Evolutionary conservation across 2,329 filamentous ascomycete species (phyloP), one percentile per base, ranked within the genome.

Genomic region (Arthrobotrys sphaeroides): DNA sequence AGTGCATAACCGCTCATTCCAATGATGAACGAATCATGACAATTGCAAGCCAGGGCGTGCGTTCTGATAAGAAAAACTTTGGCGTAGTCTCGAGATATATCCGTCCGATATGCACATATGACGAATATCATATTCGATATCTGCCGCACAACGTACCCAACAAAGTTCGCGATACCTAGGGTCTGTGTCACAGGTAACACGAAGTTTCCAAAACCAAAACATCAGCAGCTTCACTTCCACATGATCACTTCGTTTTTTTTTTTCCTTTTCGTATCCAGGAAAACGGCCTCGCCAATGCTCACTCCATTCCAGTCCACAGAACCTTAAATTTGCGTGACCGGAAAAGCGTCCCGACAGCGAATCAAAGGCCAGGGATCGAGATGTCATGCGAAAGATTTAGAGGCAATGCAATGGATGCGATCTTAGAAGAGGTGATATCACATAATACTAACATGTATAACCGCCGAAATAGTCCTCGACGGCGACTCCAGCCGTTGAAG

Each of bases 401-500:
- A 10, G n/a, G 16, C 13, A n/a, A 45, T 47, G 38, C 22, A 40
- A 5, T 5, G 28, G 53, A 42, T 40, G 20, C 24, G 36, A 45
- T 22, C 10, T 28, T 31, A 3, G n/a, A 26, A 53, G 43, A 45
- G 31, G 31, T 61, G 26, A 66, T 62, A 53, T 55, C 61, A 53
- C 51, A 66, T 61, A 22, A 62, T 72, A 78, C 75, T 77, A 77
- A 85, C 81, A 81, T 93, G 91, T 43, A 92, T 81, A 7, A 87
- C 73, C 20, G 90, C 86, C 1, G 90, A 92, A 68, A 88, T 79
- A 42, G 86, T 86, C 72, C 87, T 87, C 0, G 89, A 90, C 0
- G 91, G 91, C 73, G 90, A 89, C 2, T 85, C 80, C 18, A 92
- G 83, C 40, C 89, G 85, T 82, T 93, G 90, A 3, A 91, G 85